Evolutionary conservation across 345 rosid species (phyloP), one percentile per base, ranked within the genome.

Genomic region (Hibiscus syriacus): DNA sequence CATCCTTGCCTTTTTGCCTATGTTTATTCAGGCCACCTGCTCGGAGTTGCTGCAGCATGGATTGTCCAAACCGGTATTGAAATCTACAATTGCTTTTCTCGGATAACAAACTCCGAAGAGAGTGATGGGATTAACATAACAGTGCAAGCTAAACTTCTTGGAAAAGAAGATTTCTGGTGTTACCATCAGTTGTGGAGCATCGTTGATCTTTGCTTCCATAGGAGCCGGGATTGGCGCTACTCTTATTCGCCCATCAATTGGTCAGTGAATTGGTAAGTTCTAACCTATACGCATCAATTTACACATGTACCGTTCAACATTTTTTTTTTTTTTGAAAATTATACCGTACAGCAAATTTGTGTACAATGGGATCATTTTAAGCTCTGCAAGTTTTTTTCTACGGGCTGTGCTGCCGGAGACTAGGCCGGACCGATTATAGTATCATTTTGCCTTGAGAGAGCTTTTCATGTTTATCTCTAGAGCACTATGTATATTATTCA

Each of bases 261-360:
- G 99, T 23, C 99, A 91, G 43, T 91, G 99, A 98, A 86, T 94
- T 13, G 99, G 99, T 94, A 85, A 84, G 80, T 70, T 58, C 66
- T 30, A 39, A 16, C 23, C 32, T 17, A 2, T 12, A 30, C 36
- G 5, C 52, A 17, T 38, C 68, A 23, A 23, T 46, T 38, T 26
- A 20, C 34, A 1, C 32, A 53, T n/a, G 17, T 48, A 1, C 5
- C n/a, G n/a, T n/a, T n/a, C n/a, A n/a, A n/a, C n/a, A n/a, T n/a
- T n/a, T n/a, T n/a, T n/a, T n/a, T n/a, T n/a, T n/a, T n/a, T n/a
- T n/a, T n/a, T n/a, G n/a, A n/a, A n/a, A n/a, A n/a, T n/a, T n/a
- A n/a, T n/a, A n/a, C n/a, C n/a, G n/a, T n/a, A n/a, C n/a, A n/a
- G n/a, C n/a, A n/a, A n/a, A 23, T 64, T 46, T 9, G 12, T 41